A percentile compares a stretch with the other conserved stretches of the same genome.
Conservation (phyloP, 1,139 yeast genomes). For the Hansenula lynferdii region DNA sequence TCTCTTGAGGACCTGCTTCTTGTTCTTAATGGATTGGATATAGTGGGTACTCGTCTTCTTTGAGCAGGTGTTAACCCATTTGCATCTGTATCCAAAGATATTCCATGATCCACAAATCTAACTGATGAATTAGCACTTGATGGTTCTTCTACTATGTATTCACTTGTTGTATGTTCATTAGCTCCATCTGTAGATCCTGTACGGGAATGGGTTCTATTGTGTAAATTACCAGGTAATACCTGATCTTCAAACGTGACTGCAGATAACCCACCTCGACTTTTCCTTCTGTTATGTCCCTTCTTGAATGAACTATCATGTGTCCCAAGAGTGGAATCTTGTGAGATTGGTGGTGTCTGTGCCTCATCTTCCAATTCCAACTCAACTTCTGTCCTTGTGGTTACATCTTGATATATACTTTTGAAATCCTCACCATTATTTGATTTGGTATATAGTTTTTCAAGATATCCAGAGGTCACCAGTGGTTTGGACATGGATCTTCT, state of each 20-base stretch:
- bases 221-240: neutral
- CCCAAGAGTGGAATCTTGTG: conserved; percentile 1
- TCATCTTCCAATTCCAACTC: conserved; percentile 12
- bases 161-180: no score
- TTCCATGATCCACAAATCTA: neutral
- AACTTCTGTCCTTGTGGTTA: conserved; percentile 3
- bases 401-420: conserved; percentile 1
- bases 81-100: neutral
- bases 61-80: conserved; percentile 16
- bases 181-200: neutral
- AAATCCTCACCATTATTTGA: conserved; percentile 6
- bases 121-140: neutral
- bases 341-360: conserved; percentile 4
- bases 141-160: neutral
- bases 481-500: conserved; percentile 1
- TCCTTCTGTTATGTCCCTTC: conserved; percentile 19
- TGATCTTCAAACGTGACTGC: conserved; percentile 18
- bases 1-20: conserved; percentile 21
- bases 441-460: conserved; percentile 22
- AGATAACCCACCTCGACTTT: conserved; percentile 23
- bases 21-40: conserved; percentile 21
- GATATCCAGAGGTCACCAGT: conserved; percentile 13
- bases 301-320: conserved; percentile 5
- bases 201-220: neutral
- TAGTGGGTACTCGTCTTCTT: conserved; percentile 20